phyloP scores from a whole-genome alignment of 139 green algal species.

The Chlamydomonas incerta region DNA sequence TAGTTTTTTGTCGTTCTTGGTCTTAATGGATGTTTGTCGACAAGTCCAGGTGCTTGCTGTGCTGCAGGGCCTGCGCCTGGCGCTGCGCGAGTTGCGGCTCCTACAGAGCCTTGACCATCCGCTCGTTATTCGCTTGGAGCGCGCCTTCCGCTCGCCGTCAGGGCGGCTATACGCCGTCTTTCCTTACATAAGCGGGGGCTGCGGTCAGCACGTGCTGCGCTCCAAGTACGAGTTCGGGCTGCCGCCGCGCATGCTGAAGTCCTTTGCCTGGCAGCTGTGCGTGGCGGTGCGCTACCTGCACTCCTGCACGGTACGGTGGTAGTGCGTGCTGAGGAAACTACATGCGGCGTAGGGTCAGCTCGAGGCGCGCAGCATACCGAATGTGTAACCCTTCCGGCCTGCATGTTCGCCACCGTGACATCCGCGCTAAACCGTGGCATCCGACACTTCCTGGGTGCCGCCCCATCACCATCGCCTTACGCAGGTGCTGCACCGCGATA shows the following conservation, averaged over 20 bases:
- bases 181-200: slow-evolving; percentile 23
- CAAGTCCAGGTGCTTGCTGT: not conserved
- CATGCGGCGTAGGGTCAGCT: too few relatives aligned
- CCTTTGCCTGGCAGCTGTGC: slow-evolving; percentile 34
- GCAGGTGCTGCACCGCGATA: slow-evolving; percentile 56
- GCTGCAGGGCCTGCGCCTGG: not conserved
- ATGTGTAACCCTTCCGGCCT: too few relatives aligned
- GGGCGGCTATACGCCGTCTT: slow-evolving; percentile 18
- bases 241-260: slow-evolving; percentile 7
- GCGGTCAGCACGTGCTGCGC: not conserved
- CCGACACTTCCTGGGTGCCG: too few relatives aligned
- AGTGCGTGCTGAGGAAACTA: too few relatives aligned
- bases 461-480: too few relatives aligned
- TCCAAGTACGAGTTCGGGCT: not conserved
- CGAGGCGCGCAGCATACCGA: too few relatives aligned
- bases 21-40: too few relatives aligned
- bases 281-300: slow-evolving; percentile 41
- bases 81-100: slow-evolving; percentile 19
- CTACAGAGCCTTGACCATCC: slow-evolving; percentile 20
- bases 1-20: too few relatives aligned
- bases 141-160: slow-evolving; percentile 15
- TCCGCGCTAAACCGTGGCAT: too few relatives aligned
- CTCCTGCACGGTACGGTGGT: not conserved
- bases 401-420: too few relatives aligned
- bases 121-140: slow-evolving; percentile 6